phyloP scores from a whole-genome alignment of 768 basidiomycete genomes.

The Leccinum barrowsii region DNA sequence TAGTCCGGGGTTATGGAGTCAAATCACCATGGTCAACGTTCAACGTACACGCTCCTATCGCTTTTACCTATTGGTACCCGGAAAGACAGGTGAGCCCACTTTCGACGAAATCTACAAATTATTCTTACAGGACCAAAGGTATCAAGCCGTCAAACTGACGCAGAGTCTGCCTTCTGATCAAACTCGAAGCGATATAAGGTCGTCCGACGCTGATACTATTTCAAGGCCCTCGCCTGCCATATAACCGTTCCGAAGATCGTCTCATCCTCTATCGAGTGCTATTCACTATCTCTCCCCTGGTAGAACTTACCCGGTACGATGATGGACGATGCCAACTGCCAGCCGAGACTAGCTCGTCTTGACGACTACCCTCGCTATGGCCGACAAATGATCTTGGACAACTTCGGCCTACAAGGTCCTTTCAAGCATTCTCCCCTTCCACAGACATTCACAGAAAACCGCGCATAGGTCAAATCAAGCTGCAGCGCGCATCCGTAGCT shows the following conservation, averaged over 20 bases:
- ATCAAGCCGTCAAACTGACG: constrained; percentile 48
- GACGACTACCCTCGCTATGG: constrained; percentile 90
- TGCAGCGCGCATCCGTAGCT: constrained; percentile 70
- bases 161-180: constrained; percentile 24
- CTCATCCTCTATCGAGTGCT: no score
- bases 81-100: constrained; percentile 28
- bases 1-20: constrained; percentile 26
- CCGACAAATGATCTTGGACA: constrained; percentile 92
- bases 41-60: constrained; percentile 41
- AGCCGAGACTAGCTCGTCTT: constrained; percentile 36
- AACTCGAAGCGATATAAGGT: constrained; percentile 40
- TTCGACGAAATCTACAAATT: neutral
- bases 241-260: constrained; percentile 5
- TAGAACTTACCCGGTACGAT: no score
- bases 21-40: constrained; percentile 63
- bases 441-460: constrained; percentile 1
- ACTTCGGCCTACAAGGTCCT: constrained; percentile 80
- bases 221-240: constrained; percentile 19
- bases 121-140: constrained; percentile 20
- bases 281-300: no score
- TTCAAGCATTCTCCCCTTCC: neutral
- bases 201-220: constrained; percentile 4
- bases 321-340: neutral
- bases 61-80: constrained; percentile 37
- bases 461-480: constrained; percentile 72